Base-by-base conservation (phyloP, 352 stramenopile genomes). In the Pythium apleroticum region DNA sequence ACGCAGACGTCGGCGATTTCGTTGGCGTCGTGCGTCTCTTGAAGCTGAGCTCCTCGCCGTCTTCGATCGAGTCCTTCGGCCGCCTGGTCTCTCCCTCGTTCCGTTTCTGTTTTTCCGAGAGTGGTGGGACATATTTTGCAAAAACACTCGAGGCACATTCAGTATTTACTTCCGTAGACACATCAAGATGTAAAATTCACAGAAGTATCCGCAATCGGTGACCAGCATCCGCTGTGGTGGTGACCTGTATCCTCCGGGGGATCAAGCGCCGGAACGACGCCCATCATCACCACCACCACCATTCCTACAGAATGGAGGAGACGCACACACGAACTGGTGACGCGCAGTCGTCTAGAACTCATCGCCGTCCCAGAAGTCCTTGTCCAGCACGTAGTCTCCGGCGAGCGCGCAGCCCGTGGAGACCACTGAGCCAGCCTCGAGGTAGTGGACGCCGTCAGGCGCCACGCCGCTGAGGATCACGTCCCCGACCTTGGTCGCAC, bases 321-420 rank as follows among this genome's bases (percentile, higher is more conserved):
- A n/a, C n/a, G n/a, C n/a, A n/a, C n/a, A n/a, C n/a, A n/a, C n/a
- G n/a, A n/a, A n/a, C n/a, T n/a, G n/a, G n/a, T n/a, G n/a, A n/a
- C n/a, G 33, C 8, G 8, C 15, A 53, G 5, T 10, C 22, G 24
- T 54, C 55, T 82, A 87, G 48, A 87, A 72, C 52, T 87, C 78
- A 48, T 87, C 78, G 37, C 80, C 80, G 53, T 91, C 82, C 78
- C 78, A 89, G 55, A 78, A 78, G 55, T 90, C 81, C 73, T 90
- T 92, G 28, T 90, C 79, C 65, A 92, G 63, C 43, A 92, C 84
- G 67, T 92, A 92, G 61, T 92, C 74, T 39, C 84, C 84, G 0
- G 84, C 84, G 17, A 92, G 50, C 46, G 78, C 72, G 41, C 68
- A 89, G 37, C 84, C 84, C 9, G 81, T 90, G 62, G 84, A 65